Conservation (phyloP, 2,329 filamentous ascomycete genomes). For the Fusarium anguioides region DNA sequence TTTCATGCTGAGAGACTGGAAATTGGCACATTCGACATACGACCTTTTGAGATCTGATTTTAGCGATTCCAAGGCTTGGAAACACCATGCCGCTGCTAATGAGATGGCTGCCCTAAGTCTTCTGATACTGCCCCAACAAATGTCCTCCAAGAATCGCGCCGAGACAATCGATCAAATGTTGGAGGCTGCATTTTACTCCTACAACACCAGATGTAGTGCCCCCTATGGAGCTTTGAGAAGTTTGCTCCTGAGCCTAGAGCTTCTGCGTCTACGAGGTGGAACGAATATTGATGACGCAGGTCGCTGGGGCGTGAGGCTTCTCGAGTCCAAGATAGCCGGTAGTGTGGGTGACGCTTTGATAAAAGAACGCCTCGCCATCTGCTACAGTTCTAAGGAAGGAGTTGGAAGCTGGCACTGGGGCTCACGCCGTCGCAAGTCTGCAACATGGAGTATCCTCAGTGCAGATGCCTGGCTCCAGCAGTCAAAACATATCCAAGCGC, state of each 20-base stretch:
- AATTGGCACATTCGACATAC: conserved; percentile 90
- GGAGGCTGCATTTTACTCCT: conserved; percentile 92
- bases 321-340: conserved; percentile 82
- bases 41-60: conserved; percentile 91
- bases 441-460: conserved; percentile 86
- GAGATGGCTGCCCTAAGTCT: conserved; percentile 93
- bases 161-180: conserved; percentile 89
- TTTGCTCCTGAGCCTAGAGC: conserved; percentile 80
- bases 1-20: conserved; percentile 98
- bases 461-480: conserved; percentile 86
- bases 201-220: conserved; percentile 83
- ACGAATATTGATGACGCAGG: conserved; percentile 87
- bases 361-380: conserved; percentile 86
- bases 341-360: conserved; percentile 82
- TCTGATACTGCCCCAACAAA: conserved; percentile 78
- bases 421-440: conserved; percentile 82
- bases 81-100: conserved; percentile 90
- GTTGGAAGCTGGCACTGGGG: conserved; percentile 75
- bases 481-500: conserved; percentile 81
- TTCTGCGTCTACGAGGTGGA: conserved; percentile 83
- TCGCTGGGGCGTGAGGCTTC: conserved; percentile 81
- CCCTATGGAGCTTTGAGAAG: conserved; percentile 85
- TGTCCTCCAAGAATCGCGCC: conserved; percentile 78
- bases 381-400: conserved; percentile 80
- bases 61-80: conserved; percentile 96